Base-by-base conservation (phyloP, 768 basidiomycete species). In the Cyclocybe cylindracea region DNA sequence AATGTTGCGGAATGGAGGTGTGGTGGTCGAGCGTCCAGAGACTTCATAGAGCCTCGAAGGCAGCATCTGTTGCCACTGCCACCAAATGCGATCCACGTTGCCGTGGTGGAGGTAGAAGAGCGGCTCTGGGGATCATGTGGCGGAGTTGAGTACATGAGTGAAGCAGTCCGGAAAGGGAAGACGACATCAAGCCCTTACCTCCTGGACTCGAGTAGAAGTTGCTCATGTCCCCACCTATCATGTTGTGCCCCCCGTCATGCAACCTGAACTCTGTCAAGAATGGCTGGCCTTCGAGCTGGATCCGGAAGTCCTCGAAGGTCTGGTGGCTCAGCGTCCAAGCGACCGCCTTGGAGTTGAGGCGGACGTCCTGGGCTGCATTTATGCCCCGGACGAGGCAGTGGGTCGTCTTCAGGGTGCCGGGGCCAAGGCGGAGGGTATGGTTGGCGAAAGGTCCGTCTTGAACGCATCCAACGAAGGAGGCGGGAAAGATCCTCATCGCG, bases 81-180 rank as follows among this genome's bases (percentile, higher is more conserved):
- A 72, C 73, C 73, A 76, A 7, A 75, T 61, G 13, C 72, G 66
- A 42, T 75, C 72, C 16, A 76, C 59, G 48, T 72, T 73, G 2
- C 67, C 65, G 48, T 76, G 73, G 55, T 75, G 73, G 6, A 74
- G 61, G 53, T 69, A 73, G 62, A 74, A 74, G 7, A 76, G 39
- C 2, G 73, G 72, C 37, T 74, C 71, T 74, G 32, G n/a, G 32
- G 16, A 19, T 43, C 18, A 6, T 10, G 7, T 5, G 45, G 13
- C 35, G 35, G 45, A 7, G 14, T 33, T 6, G 29, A 11, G 14
- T 34, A 14, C 16, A 16, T 16, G 16, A 16, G 16, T 16, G 10
- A 11, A 19, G 18, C 37, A 1, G 18, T 39, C 10, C 38, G 18
- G 18, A 43, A 19, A 24, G 14, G 11, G 13, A 34, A 51, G 19